Evolutionary conservation across 2,329 filamentous ascomycete species (phyloP).

Genomic region (Sporothrix sp.): DNA sequence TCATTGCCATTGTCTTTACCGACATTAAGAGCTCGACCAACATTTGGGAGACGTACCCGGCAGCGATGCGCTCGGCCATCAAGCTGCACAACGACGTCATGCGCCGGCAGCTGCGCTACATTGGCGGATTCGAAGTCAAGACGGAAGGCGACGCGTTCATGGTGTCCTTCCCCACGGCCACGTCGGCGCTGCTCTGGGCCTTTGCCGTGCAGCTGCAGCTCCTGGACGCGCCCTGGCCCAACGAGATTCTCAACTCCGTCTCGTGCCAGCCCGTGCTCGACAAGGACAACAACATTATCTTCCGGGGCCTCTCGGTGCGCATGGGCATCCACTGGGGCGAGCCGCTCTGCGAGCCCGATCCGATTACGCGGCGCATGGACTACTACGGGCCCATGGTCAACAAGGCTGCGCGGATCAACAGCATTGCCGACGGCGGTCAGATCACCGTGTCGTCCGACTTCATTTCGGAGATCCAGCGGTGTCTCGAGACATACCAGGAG

Average conservation of each 20-base stretch:
- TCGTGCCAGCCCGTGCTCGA: conserved; percentile 77
- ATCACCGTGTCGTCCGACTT: conserved; percentile 97
- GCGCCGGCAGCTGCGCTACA: conserved; percentile 82
- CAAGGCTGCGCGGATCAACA: conserved; percentile 85
- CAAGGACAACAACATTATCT: conserved; percentile 79
- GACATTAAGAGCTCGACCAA: conserved; percentile 98
- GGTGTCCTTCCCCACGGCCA: conserved; percentile 96
- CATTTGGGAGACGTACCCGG: conserved; percentile 90
- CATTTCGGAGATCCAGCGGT: conserved; percentile 88
- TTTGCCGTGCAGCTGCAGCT: conserved; percentile 87
- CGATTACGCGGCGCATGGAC: conserved; percentile 95
- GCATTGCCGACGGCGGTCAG: conserved; percentile 90
- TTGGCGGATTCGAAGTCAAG: conserved; percentile 97
- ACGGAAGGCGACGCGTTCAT: conserved; percentile 99
- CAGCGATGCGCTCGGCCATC: conserved; percentile 93
- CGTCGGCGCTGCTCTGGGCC: conserved; percentile 88
- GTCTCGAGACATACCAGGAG: conserved; percentile 81
- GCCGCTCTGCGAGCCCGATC: conserved; percentile 90
- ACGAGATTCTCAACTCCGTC: conserved; percentile 79
- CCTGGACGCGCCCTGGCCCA: conserved; percentile 84
- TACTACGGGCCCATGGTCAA: conserved; percentile 99
- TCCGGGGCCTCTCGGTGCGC: conserved; percentile 84
- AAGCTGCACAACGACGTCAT: conserved; percentile 97
- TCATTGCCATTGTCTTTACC: conserved; percentile 90
- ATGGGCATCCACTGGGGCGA: conserved; percentile 97